phyloP scores from a whole-genome alignment of 345 rosid species.

The Gynandropsis gynandra region DNA sequence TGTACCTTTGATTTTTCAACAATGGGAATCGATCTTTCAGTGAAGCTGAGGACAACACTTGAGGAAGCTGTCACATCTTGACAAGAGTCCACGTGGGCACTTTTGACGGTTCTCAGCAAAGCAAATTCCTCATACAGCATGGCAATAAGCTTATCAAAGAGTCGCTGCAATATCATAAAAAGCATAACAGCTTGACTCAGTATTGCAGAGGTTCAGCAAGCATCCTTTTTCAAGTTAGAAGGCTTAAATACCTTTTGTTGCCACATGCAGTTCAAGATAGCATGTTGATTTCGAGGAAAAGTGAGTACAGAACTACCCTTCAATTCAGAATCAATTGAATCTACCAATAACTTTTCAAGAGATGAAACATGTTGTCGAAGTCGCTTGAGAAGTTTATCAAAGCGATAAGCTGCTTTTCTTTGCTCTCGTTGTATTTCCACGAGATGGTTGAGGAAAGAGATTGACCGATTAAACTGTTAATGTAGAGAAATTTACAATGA shows the following conservation, averaged over 20 bases:
- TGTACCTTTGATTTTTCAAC: constrained; percentile 61
- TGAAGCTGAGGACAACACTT: constrained; percentile 36
- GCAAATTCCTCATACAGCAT: constrained; percentile 53
- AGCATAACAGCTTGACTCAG: constrained; percentile 15
- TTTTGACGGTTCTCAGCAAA: constrained; percentile 52
- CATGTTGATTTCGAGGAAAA: constrained; percentile 45
- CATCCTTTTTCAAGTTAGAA: constrained; percentile 16
- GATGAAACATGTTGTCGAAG: constrained; percentile 37
- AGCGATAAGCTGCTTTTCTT: constrained; percentile 51
- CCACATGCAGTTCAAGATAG: constrained; percentile 56
- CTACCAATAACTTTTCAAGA: constrained; percentile 35
- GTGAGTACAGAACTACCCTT: constrained; percentile 27
- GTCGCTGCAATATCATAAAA: constrained; percentile 45
- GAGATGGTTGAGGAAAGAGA: constrained; percentile 79
- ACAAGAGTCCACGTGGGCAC: constrained; percentile 51
- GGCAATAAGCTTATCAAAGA: constrained; percentile 52
- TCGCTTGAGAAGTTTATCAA: constrained; percentile 42
- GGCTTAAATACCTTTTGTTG: constrained; percentile 60
- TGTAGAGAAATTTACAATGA: constrained; percentile 20
- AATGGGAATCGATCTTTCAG: constrained; percentile 48
- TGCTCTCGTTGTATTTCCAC: constrained; percentile 65
- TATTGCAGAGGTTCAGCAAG: constrained; percentile 9
- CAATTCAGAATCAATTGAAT: constrained; percentile 19
- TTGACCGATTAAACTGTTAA: constrained; percentile 54
- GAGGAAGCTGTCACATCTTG: constrained; percentile 42